Evolutionary conservation across 345 rosid genomes (phyloP), one percentile per base, ranked within the genome.

Genomic region (Psidium guajava): DNA sequence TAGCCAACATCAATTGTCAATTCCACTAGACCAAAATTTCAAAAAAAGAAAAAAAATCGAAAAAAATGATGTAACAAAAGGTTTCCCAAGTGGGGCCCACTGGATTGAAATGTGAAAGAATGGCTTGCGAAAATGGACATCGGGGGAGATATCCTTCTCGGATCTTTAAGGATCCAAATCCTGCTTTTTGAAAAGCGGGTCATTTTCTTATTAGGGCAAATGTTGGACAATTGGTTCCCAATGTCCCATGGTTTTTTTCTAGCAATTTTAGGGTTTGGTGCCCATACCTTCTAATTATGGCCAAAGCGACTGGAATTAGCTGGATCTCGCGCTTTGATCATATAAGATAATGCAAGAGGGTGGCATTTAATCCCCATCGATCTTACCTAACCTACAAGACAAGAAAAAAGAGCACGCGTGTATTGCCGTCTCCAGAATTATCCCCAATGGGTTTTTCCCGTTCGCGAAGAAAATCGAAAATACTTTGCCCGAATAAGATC

Each of bases 371-470:
- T 36, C 3, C 13, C 2, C 21, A 10, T 36, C 25, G 12, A 56
- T 56, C 47, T 6, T 69, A 18, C 77, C 77, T 69, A 32, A 69
- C 24, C 20, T 7, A 0, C 47, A 1, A 18, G 47, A 36, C 36
- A 69, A 32, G 47, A 22, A 18, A 3, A 61, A 8, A 32, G 2
- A 5, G 42, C 12, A 4, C 12, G 49, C 49, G 11, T 9, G 1
- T 16, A 8, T 3, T 0, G 13, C 12, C 47, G 5, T 2, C 47
- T 8, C 25, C 1, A 36, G 47, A 9, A 13, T 36, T 36, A 36
- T 32, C 47, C 36, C 15, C 10, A 28, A 61, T 0, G 0, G 16
- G 74, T 28, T 61, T 61, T 61, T 5, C 2, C 16, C 21, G 6
- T 53, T 53, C 54, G 5, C 54, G 6, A 53, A 5, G 21, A 16